Evolutionary conservation across 106 monocot species (phyloP).

Genomic region (Dendrobium catenatum): DNA sequence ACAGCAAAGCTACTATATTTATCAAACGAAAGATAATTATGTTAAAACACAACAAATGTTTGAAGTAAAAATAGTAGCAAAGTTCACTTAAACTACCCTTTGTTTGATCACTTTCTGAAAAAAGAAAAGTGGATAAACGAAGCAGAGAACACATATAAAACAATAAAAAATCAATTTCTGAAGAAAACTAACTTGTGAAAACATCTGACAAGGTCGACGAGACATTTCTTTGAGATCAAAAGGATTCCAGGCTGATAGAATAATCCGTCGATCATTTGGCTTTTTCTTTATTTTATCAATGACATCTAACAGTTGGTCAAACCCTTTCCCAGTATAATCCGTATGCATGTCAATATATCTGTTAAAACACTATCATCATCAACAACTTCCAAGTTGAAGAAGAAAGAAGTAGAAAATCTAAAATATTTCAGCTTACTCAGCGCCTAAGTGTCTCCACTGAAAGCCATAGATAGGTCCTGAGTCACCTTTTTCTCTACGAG

Average conservation of each 20-base stretch:
- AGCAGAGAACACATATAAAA: not conserved
- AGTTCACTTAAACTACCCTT: not conserved
- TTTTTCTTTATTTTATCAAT: conserved; percentile 92
- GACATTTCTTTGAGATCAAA: conserved; percentile 93
- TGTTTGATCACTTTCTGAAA: not conserved
- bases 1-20: not conserved
- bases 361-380: conserved; percentile 8
- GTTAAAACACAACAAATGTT: not conserved
- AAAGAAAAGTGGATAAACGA: not conserved
- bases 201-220: conserved; percentile 98
- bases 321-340: conserved; percentile 92
- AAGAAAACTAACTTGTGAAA: conserved; percentile 67
- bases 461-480: conserved; percentile 96
- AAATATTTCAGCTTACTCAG: conserved; percentile 49
- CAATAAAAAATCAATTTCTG: not conserved
- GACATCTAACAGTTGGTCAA: conserved; percentile 89
- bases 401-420: not conserved
- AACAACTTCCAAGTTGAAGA: not conserved
- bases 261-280: conserved; percentile 85
- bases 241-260: conserved; percentile 97
- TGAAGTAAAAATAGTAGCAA: not conserved
- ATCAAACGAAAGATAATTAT: not conserved
- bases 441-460: conserved; percentile 99
- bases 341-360: conserved; percentile 89
- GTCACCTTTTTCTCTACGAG: conserved; percentile 83